Evolutionary conservation across 179 eudicot species (phyloP).

Genomic region (Beta lomatogona): DNA sequence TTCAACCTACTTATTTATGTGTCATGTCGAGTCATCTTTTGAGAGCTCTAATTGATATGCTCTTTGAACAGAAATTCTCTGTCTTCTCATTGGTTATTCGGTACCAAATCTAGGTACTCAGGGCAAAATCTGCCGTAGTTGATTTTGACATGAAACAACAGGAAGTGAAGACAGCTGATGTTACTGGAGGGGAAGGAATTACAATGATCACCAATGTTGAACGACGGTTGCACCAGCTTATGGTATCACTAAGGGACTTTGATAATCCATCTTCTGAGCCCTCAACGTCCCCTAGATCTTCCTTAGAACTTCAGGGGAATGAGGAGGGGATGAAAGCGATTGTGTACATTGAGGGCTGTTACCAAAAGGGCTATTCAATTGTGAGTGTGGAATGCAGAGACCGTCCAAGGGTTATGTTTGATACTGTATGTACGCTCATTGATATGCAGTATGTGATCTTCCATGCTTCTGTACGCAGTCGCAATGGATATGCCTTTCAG

Average conservation of each 20-base stretch:
- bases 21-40: background rate
- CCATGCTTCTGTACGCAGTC: constrained; percentile 55
- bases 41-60: constrained; percentile 13
- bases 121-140: constrained; percentile 38
- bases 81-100: constrained; percentile 2
- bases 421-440: constrained; percentile 71
- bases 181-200: constrained; percentile 38
- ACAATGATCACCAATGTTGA: constrained; percentile 52
- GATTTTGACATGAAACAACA: constrained; percentile 37
- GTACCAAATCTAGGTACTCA: constrained; percentile 35
- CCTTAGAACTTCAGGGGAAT: constrained; percentile 4
- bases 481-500: constrained; percentile 60
- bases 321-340: constrained; percentile 33
- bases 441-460: constrained; percentile 75
- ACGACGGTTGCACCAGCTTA: constrained; percentile 71
- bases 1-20: background rate
- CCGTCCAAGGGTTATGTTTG: constrained; percentile 61
- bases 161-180: constrained; percentile 52
- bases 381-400: constrained; percentile 65
- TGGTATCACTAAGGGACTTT: constrained; percentile 62
- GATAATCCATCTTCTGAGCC: constrained; percentile 40
- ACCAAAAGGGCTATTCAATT: constrained; percentile 58
- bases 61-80: background rate
- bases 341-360: constrained; percentile 54
- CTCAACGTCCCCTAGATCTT: constrained; percentile 26